Conservation (phyloP, 2,329 filamentous ascomycete genomes). For the Fusarium dimerum region DNA sequence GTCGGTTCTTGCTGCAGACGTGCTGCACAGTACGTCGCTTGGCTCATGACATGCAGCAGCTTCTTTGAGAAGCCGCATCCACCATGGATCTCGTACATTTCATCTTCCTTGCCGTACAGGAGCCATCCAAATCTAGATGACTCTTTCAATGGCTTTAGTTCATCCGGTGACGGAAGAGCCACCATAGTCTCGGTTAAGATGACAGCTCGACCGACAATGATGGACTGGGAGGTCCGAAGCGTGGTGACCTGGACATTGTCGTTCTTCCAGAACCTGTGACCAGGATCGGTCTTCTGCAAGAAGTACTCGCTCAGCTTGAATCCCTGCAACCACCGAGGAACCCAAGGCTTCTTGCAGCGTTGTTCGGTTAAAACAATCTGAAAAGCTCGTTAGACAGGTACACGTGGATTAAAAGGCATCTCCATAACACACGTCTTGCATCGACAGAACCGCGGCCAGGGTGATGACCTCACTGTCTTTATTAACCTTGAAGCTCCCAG, state of each 20-base stretch:
- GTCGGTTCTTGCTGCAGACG: slow-evolving; percentile 36
- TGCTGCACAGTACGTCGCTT: slow-evolving; percentile 40
- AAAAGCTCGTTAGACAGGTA: neutral
- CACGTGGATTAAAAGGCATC: slow-evolving; percentile 1
- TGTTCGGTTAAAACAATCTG: slow-evolving; percentile 41
- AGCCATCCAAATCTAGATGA: slow-evolving; percentile 40
- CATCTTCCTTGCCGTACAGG: slow-evolving; percentile 36
- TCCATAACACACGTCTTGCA: slow-evolving; percentile 39
- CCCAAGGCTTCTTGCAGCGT: slow-evolving; percentile 32
- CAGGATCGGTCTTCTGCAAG: slow-evolving; percentile 38
- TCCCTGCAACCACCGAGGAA: slow-evolving; percentile 41
- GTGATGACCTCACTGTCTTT: slow-evolving; percentile 38
- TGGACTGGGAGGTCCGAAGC: slow-evolving; percentile 39
- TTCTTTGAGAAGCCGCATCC: slow-evolving; percentile 44
- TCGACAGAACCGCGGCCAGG: slow-evolving; percentile 39
- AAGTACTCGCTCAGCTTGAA: slow-evolving; percentile 38
- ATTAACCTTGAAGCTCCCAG: slow-evolving; percentile 17
- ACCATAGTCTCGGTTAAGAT: slow-evolving; percentile 44
- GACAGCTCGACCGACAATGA: slow-evolving; percentile 41
- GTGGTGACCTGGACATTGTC: slow-evolving; percentile 36
- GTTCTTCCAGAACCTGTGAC: slow-evolving; percentile 37
- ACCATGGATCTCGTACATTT: slow-evolving; percentile 42
- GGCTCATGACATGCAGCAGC: slow-evolving; percentile 39
- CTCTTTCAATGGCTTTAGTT: slow-evolving; percentile 32
- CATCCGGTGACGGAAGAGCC: slow-evolving; percentile 28